phyloP scores from a whole-genome alignment of 2,329 filamentous ascomycete genomes.

The Ramularia endophylla region DNA sequence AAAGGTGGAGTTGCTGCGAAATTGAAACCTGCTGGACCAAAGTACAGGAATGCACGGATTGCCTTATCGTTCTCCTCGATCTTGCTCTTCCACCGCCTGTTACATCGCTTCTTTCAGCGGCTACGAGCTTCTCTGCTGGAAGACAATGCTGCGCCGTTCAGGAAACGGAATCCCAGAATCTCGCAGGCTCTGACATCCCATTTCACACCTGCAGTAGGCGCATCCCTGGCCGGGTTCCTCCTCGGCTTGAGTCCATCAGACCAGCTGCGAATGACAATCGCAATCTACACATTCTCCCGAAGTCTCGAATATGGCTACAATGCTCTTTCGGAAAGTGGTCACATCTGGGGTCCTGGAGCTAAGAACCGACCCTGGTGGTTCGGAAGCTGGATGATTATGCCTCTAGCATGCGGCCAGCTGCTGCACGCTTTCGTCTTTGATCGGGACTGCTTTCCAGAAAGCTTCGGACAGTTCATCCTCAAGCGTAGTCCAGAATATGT shows the following conservation, averaged over 20 bases:
- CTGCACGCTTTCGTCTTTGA: conserved; percentile 49
- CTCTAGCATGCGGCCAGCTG: conserved; percentile 43
- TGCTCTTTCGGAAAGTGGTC: conserved; percentile 64
- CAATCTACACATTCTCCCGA: conserved; percentile 74
- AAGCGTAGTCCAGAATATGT: conserved; percentile 73
- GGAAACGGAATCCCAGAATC: conserved; percentile 72
- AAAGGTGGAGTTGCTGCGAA: conserved; percentile 12
- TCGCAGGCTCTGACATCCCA: conserved; percentile 70
- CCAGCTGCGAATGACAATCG: conserved; percentile 69
- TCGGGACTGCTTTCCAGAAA: conserved; percentile 47
- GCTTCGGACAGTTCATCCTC: conserved; percentile 60
- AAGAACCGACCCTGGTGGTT: conserved; percentile 63
- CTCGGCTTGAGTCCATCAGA: conserved; percentile 68
- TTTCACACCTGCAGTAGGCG: conserved; percentile 84
- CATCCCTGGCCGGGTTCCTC: conserved; percentile 77
- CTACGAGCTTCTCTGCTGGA: conserved; percentile 73
- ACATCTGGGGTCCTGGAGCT: conserved; percentile 37
- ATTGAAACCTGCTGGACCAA: conserved; percentile 9
- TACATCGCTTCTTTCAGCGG: conserved; percentile 83
- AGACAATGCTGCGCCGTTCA: conserved; percentile 70
- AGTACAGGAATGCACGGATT: conserved; percentile 60
- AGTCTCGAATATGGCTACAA: conserved; percentile 87
- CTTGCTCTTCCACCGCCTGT: conserved; percentile 78
- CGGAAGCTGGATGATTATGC: conserved; percentile 48
- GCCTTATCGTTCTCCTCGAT: conserved; percentile 80